Evolutionary conservation across 164 flowering plant species (phyloP).

Genomic region (Vitis riparia): DNA sequence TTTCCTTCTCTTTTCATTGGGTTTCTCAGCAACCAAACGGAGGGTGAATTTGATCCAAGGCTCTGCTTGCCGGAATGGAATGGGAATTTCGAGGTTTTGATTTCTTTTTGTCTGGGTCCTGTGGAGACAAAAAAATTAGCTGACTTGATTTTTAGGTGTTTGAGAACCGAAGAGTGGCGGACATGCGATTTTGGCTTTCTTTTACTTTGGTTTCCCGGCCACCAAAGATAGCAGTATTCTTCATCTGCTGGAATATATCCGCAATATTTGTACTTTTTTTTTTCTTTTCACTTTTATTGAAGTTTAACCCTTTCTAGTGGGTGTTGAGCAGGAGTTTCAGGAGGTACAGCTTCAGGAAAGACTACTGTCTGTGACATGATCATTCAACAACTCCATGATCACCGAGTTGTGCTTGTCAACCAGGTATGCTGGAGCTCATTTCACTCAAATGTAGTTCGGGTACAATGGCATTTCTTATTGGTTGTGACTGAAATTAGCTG

Average conservation of each 20-base stretch:
- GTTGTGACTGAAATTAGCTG: not conserved
- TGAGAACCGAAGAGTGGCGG: too few species aligned
- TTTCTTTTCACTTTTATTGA: not conserved
- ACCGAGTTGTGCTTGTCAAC: constrained; percentile 90
- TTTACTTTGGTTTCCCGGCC: not conserved
- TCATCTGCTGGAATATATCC: not conserved
- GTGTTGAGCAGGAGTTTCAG: constrained; percentile 74
- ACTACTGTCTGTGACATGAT: constrained; percentile 97
- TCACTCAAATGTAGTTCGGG: not conserved
- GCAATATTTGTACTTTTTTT: not conserved
- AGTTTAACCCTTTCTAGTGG: not conserved
- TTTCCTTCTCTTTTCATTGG: not conserved
- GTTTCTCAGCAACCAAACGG: not conserved
- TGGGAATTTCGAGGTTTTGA: too few species aligned
- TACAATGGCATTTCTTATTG: not conserved
- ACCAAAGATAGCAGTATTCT: not conserved
- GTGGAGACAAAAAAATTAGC: too few species aligned
- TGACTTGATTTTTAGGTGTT: too few species aligned
- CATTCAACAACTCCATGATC: constrained; percentile 97
- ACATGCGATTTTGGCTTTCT: not conserved
- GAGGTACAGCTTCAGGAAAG: constrained; percentile 98
- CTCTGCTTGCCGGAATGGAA: too few species aligned
- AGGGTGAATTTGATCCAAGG: too few species aligned
- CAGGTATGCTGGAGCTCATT: constrained; percentile 51
- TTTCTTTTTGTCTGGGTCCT: too few species aligned